phyloP scores from a whole-genome alignment of 495 filamentous ascomycete species.

The Evernia prunastri region DNA sequence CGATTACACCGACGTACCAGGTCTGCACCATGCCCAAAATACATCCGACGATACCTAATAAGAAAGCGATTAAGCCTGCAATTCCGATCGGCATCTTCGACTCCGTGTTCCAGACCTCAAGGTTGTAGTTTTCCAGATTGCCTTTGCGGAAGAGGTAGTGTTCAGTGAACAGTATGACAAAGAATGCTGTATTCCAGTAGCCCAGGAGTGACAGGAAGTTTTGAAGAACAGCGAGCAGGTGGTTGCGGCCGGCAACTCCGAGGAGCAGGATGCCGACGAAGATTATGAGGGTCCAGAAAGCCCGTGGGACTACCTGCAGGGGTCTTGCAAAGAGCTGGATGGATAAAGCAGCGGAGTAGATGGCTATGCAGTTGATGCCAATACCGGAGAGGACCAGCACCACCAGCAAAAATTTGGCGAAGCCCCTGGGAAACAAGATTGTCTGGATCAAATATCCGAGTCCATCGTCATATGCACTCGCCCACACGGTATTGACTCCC shows the following conservation, averaged over 20 bases:
- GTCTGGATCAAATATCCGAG: conserved; percentile 53
- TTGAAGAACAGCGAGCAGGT: conserved; percentile 39
- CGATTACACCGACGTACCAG: conserved; percentile 47
- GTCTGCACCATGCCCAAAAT: conserved; percentile 47
- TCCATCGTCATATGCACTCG: conserved; percentile 44
- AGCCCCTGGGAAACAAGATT: conserved; percentile 49
- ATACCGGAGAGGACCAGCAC: conserved; percentile 33
- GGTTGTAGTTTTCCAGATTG: conserved; percentile 39
- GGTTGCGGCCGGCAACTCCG: conserved; percentile 42
- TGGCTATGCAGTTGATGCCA: conserved; percentile 39
- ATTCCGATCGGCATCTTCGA: conserved; percentile 41
- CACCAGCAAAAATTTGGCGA: conserved; percentile 54
- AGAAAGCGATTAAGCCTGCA: conserved; percentile 41
- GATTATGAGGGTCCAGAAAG: conserved; percentile 43
- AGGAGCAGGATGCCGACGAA: conserved; percentile 38
- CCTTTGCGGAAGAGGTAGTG: conserved; percentile 53
- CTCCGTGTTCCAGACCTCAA: conserved; percentile 46
- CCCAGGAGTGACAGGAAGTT: conserved; percentile 54
- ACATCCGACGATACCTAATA: conserved; percentile 40
- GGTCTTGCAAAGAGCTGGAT: conserved; percentile 37
- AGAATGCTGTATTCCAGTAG: conserved; percentile 54
- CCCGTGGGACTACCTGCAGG: conserved; percentile 39
- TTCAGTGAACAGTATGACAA: conserved; percentile 52
- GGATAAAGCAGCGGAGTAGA: conserved; percentile 42
- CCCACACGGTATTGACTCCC: conserved; percentile 42